These are phyloP conservation scores for Russula olivacea DNA, from an alignment of 768 basidiomycete species.

Conservation along the genomic window DNA sequence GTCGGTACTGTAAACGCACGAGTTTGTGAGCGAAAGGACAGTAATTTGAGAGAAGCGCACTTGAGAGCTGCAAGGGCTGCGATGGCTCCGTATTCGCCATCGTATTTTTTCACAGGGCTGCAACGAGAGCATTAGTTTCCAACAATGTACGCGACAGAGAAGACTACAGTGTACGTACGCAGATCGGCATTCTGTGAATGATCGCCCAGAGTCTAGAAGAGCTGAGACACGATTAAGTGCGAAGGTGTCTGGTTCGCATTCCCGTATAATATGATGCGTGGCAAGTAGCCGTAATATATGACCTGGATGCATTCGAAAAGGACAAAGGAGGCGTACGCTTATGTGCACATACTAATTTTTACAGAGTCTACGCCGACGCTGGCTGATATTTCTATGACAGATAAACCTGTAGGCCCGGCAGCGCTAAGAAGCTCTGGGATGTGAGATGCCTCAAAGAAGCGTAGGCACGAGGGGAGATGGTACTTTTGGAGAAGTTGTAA, in stretches of 20 bases:
- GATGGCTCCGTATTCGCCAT: conserved; percentile 50
- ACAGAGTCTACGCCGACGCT: conserved; percentile 38
- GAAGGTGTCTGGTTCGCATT: conserved; percentile 66
- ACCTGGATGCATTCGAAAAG: conserved; percentile 36
- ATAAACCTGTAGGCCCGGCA: conserved; percentile 49
- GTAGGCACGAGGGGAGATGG: conserved; percentile 68
- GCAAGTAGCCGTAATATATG: conserved; percentile 72
- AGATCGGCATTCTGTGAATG: conserved; percentile 42
- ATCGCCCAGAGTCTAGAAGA: conserved; percentile 62
- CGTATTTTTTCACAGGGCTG: conserved; percentile 62
- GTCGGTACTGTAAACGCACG: conserved; percentile 46
- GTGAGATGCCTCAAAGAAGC: conserved; percentile 67
- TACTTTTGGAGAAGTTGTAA: conserved; percentile 39
- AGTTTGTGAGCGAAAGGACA: neutral
- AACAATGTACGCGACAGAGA: neutral
- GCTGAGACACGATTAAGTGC: conserved; percentile 65
- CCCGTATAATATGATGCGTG: conserved; percentile 69
- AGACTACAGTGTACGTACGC: conserved; percentile 34
- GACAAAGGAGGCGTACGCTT: neutral
- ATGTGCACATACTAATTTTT: conserved; percentile 45
- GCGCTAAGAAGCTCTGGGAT: conserved; percentile 64
- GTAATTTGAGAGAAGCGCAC: conserved; percentile 35
- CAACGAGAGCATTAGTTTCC: neutral
- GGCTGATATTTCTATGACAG: conserved; percentile 39
- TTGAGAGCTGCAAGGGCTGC: conserved; percentile 66